These are phyloP conservation scores for Gossypium bickii DNA, from an alignment of 345 rosid species.

Conservation along the genomic window DNA sequence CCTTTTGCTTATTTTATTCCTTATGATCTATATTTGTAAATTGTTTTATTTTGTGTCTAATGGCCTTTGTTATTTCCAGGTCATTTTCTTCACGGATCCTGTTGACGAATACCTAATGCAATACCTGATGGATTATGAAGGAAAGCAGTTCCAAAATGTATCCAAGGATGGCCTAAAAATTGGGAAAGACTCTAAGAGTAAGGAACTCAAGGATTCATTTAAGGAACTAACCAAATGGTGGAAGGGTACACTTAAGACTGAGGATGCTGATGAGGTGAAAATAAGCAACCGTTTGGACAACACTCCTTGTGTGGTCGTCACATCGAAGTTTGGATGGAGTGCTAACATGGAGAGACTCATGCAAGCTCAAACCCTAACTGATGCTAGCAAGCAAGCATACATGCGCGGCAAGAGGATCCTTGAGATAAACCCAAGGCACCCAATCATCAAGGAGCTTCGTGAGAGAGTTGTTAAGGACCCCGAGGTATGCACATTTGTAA, in stretches of 20 bases:
- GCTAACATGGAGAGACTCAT: conserved; percentile 98
- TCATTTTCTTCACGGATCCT: conserved; percentile 94
- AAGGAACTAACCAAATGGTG: conserved; percentile 98
- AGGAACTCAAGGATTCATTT: conserved; percentile 88
- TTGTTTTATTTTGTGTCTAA: neutral
- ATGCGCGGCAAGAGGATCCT: conserved; percentile 97
- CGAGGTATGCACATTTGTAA: conserved; percentile 46
- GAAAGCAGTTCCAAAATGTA: conserved; percentile 90
- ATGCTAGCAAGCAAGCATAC: conserved; percentile 85
- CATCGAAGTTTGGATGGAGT: conserved; percentile 96
- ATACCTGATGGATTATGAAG: conserved; percentile 95
- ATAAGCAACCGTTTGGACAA: conserved; percentile 84
- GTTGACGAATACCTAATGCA: conserved; percentile 98
- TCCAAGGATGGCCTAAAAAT: conserved; percentile 92
- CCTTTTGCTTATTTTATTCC: neutral
- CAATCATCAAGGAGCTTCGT: conserved; percentile 91
- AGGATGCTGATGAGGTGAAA: conserved; percentile 89
- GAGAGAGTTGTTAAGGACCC: conserved; percentile 79
- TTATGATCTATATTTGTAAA: neutral
- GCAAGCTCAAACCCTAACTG: conserved; percentile 94
- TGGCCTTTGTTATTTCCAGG: conserved; percentile 41
- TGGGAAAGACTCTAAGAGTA: conserved; percentile 68
- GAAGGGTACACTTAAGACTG: conserved; percentile 67
- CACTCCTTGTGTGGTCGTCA: conserved; percentile 93
- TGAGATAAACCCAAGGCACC: conserved; percentile 95